Evolutionary conservation across 192 early-diverging fungal genomes (phyloP).

Genomic region (Oehlia diaphana): DNA sequence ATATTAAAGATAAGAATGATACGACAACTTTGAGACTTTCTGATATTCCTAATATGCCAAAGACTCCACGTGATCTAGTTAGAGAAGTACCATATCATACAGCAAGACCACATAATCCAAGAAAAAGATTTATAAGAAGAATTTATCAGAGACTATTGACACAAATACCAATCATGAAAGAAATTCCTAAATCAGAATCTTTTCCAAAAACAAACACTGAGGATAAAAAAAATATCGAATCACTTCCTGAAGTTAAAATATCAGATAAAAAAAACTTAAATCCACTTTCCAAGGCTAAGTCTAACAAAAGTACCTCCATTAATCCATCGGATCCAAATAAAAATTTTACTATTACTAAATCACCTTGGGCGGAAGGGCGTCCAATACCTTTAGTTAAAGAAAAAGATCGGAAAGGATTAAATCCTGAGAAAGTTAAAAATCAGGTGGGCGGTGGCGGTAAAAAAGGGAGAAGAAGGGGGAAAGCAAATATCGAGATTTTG

Average conservation of each 20-base stretch:
- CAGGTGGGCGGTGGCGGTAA: background rate
- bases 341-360: conserved; percentile 12
- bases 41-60: background rate
- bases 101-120: conserved; percentile 19
- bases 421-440: background rate
- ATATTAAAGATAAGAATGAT: background rate
- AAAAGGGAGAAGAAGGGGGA: background rate
- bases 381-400: conserved; percentile 15
- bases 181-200: background rate
- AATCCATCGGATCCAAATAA: background rate
- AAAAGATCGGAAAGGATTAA: conserved; percentile 19
- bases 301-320: background rate
- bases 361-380: conserved; percentile 14
- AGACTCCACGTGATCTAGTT: background rate
- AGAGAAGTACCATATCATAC: conserved; percentile 16
- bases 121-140: conserved; percentile 21
- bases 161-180: conserved; percentile 11
- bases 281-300: background rate
- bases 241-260: background rate
- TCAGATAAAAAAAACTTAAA: background rate
- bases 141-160: conserved; percentile 17
- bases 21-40: background rate
- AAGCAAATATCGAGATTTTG: background rate
- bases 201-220: background rate
- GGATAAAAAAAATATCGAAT: background rate